These are phyloP conservation scores for Trichoderma guizhouense DNA, from an alignment of 2,329 filamentous ascomycete genomes.

Conservation along the genomic window DNA sequence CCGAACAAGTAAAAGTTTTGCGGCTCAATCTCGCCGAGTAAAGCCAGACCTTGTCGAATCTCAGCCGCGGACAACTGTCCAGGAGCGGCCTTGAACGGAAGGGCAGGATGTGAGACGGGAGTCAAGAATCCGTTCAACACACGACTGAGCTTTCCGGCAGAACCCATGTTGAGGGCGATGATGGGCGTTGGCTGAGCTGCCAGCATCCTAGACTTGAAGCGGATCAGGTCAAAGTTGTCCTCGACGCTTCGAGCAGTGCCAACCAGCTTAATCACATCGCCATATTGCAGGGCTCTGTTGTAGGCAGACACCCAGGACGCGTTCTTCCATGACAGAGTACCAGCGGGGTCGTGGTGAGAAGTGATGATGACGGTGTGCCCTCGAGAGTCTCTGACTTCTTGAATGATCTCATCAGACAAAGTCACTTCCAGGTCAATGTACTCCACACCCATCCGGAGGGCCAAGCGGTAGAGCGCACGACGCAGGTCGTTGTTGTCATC, in stretches of 20 bases:
- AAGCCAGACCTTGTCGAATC: conserved; percentile 72
- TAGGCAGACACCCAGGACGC: conserved; percentile 90
- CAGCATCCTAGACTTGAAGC: conserved; percentile 75
- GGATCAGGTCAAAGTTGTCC: conserved; percentile 81
- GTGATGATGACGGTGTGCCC: conserved; percentile 82
- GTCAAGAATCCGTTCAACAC: conserved; percentile 92
- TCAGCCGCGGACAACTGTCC: conserved; percentile 89
- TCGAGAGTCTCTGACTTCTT: conserved; percentile 62
- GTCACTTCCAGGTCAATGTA: conserved; percentile 93
- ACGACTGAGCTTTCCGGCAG: conserved; percentile 80
- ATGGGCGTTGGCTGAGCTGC: conserved; percentile 74
- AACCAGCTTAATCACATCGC: conserved; percentile 92
- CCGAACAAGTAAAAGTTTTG: conserved; percentile 87
- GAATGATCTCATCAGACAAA: conserved; percentile 72
- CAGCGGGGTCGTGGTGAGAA: conserved; percentile 86
- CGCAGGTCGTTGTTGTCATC: conserved; percentile 71
- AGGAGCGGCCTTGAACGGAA: conserved; percentile 92
- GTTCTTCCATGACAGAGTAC: conserved; percentile 79
- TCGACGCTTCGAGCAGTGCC: conserved; percentile 72
- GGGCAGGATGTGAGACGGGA: conserved; percentile 80
- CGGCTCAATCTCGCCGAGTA: conserved; percentile 74
- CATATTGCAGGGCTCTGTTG: conserved; percentile 84
- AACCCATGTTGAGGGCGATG: conserved; percentile 95
- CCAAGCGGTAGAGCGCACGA: conserved; percentile 70
- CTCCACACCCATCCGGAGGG: conserved; percentile 80